These are phyloP conservation scores for Fusarium foetens DNA, from an alignment of 2,329 filamentous ascomycete species.

Conservation along the genomic window DNA sequence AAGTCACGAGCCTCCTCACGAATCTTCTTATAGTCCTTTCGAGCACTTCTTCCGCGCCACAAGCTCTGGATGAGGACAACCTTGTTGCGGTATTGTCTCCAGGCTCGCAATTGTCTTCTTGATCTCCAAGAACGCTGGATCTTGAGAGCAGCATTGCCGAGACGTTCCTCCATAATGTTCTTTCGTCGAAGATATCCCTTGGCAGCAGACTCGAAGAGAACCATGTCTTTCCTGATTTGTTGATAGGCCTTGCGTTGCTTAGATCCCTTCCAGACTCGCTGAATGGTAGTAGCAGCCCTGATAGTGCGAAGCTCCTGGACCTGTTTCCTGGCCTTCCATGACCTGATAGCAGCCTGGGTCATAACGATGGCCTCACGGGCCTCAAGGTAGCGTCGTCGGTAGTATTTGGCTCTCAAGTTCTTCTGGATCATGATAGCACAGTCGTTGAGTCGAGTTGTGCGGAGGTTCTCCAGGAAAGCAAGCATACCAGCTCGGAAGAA, in stretches of 20 bases:
- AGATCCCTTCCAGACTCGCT: constrained; percentile 92
- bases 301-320: constrained; percentile 84
- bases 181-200: constrained; percentile 93
- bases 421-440: constrained; percentile 99
- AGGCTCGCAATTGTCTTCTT: constrained; percentile 78
- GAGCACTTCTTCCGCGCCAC: constrained; percentile 86
- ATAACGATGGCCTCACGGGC: constrained; percentile 82
- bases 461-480: constrained; percentile 93
- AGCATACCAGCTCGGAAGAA: constrained; percentile 99
- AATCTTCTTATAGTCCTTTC: constrained; percentile 86
- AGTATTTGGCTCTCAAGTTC: constrained; percentile 95
- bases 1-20: constrained; percentile 97
- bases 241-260: constrained; percentile 87
- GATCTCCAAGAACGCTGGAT: constrained; percentile 94
- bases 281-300: constrained; percentile 92
- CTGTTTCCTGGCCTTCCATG: constrained; percentile 78
- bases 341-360: constrained; percentile 82
- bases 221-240: constrained; percentile 81
- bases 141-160: constrained; percentile 88
- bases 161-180: constrained; percentile 91
- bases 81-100: constrained; percentile 91
- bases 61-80: constrained; percentile 90
- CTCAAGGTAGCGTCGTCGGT: constrained; percentile 89
- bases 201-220: constrained; percentile 87
- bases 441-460: constrained; percentile 89